Evolutionary conservation across 169 alveolate genomes (phyloP), one percentile per base, ranked within the genome.

Genomic region (Eimeria sp.): DNA sequence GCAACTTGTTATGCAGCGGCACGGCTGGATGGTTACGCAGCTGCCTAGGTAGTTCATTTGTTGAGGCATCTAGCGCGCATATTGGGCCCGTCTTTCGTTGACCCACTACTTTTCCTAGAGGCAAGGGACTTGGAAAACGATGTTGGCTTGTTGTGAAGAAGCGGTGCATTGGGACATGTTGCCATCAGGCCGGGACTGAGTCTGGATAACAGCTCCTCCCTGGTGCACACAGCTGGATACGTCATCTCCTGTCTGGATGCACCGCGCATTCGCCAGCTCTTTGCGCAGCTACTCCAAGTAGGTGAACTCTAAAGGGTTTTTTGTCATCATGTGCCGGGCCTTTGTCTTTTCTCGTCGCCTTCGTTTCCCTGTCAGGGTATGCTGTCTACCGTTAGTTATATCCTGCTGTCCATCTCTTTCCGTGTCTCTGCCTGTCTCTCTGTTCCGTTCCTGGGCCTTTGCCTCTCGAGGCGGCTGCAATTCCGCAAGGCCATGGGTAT

Each of bases 231-330:
- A 14, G 92, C 92, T 5, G 92, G 92, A 43, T 84, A 84, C 34
- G 92, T 84, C 20, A 84, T 84, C 45, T 84, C 92, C 25, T 84
- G 92, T 40, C 78, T 84, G 25, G 92, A 84, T 43, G 92, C 78
- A 16, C 92, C 92, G 34, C 76, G 92, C 78, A 84, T 84, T 51
- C 92, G 92, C 25, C 34, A 11, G 54, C 92, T 84, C 34, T 84
- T 84, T 58, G 57, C 92, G 6, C 73, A 58, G 76, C 92, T 84
- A 54, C 57, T 84, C 10, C 92, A 84, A 67, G 92, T 84, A 20
- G 65, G 61, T 84, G 73, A 45, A 30, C 43, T 25, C 43, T 34
- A 75, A 27, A 13, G n/a, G n/a, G 13, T 0, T 18, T 11, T 18
- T n/a, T 61, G 20, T 61, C 20, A 67, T 7, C 4, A 13, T 5